Conservation (phyloP, 2,329 filamentous ascomycete species). For the Penicillium crustosum region DNA sequence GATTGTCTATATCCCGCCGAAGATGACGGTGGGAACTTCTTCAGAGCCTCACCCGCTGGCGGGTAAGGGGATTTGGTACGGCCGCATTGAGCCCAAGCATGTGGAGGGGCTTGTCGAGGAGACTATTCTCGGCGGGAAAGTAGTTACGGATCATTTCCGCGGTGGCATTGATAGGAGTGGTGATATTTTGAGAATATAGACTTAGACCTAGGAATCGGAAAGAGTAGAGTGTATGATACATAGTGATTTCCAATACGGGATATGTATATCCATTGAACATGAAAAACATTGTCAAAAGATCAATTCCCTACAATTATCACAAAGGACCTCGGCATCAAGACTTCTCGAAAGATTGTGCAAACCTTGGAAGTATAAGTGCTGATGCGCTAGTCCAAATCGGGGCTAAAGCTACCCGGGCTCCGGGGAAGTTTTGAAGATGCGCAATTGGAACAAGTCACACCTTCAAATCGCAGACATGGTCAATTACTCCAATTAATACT, state of each 20-base stretch:
- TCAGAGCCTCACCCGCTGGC: slow-evolving; percentile 37
- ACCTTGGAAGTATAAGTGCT: neutral
- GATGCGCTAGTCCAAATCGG: slow-evolving; percentile 24
- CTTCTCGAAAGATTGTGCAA: neutral
- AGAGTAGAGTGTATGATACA: neutral
- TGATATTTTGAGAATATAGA: slow-evolving; percentile 64
- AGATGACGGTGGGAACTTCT: slow-evolving; percentile 26
- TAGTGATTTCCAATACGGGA: neutral
- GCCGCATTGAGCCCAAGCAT: slow-evolving; percentile 76
- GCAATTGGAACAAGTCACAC: neutral
- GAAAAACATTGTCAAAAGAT: neutral
- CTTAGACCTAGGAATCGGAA: no score
- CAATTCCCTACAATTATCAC: neutral
- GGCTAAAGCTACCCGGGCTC: slow-evolving; percentile 17
- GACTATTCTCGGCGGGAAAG: slow-evolving; percentile 82
- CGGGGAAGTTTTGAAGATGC: slow-evolving; percentile 24
- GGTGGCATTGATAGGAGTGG: slow-evolving; percentile 79
- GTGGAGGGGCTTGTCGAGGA: slow-evolving; percentile 86
- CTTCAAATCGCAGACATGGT: slow-evolving; percentile 1
- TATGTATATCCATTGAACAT: neutral
- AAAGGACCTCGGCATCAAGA: neutral
- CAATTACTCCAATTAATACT: neutral
- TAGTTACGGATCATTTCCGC: slow-evolving; percentile 77
- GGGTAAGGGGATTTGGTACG: slow-evolving; percentile 72
- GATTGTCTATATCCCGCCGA: slow-evolving; percentile 68